These are phyloP conservation scores for Bryopsis sp. DNA, from an alignment of 139 green algal genomes.

Conservation along the genomic window DNA sequence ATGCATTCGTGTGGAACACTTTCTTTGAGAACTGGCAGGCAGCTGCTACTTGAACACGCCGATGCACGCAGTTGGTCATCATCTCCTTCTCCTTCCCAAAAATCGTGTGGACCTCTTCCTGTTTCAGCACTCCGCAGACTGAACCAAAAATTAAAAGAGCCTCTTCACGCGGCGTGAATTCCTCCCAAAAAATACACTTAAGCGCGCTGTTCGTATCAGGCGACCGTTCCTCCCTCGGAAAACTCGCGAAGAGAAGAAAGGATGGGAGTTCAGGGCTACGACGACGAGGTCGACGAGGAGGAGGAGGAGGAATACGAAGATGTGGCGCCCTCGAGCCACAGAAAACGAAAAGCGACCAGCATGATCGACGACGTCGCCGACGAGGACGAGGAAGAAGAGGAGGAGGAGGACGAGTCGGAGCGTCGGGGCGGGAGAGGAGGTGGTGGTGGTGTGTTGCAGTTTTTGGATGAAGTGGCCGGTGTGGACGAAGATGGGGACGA, in stretches of 20 bases:
- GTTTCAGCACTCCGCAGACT: not conserved
- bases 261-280: not conserved
- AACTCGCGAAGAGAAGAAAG: not conserved
- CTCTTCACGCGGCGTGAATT: not conserved
- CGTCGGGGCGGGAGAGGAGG: no score
- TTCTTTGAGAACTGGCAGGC: no score
- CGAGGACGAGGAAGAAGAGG: constrained; percentile 10
- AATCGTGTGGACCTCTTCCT: no score
- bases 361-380: constrained; percentile 8
- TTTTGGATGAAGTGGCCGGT: constrained; percentile 85
- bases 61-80: no score
- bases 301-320: constrained; percentile 10
- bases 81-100: no score
- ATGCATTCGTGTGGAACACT: no score
- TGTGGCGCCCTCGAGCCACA: no score
- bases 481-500: constrained; percentile 74
- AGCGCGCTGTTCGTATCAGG: no score
- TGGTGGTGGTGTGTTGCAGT: constrained; percentile 20
- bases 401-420: constrained; percentile 13
- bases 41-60: no score
- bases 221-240: no score
- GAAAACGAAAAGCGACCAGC: constrained; percentile 4
- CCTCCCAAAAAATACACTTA: not conserved
- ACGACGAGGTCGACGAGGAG: constrained; percentile 4
- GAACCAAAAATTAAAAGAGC: not conserved